Base-by-base conservation (phyloP, 192 early-diverging fungal species). In the Backusella sp. region DNA sequence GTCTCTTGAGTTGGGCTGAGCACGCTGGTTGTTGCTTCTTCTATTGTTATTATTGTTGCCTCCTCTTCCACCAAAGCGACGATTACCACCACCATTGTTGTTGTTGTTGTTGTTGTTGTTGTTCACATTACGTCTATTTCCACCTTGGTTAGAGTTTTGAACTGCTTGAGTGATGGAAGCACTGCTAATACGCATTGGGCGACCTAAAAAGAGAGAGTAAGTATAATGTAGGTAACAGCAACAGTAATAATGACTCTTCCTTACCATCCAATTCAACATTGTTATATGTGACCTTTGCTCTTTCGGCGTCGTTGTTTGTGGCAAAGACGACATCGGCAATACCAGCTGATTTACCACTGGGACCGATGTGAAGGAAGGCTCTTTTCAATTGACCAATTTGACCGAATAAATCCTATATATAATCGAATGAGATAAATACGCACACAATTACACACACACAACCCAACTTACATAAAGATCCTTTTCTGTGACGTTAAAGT, bases 401-500 rank as follows among this genome's bases (percentile, higher is more conserved):
- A 11, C 82, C 79, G 56, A 89, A 86, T 30, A 89, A 79, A 46
- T 86, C 86, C 87, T 89, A 78, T 35, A 78, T 35, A 32, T 26
- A 62, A 46, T 69, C 23, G 11, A 62, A 46, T 66, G 34, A 68
- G 11, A 34, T 59, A 71, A 26, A 77, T 59, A 70, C 14, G 59
- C 9, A 35, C 26, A 19, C 32, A 32, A 32, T 21, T 2, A 70
- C n/a, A 9, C 2, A 8, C 4, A 3, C 17, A 1, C 2, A 11
- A 15, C 66, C 35, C 14, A 26, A 72, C 66, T 56, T 75, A 88
- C 87, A 72, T 87, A 80, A 76, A 89, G 83, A 73, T 89, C 87
- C 56, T 87, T 84, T 76, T 87, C 77, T 37, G 87, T 86, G 17
- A 89, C 87, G 79, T 85, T 85, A 76, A 86, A 87, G 49, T 86